Percentiles rank a stretch among this genome's conserved stretches.
Evolutionary conservation across 805 yeast genomes (phyloP).

Genomic region (Teunomyces gatunensis): DNA sequence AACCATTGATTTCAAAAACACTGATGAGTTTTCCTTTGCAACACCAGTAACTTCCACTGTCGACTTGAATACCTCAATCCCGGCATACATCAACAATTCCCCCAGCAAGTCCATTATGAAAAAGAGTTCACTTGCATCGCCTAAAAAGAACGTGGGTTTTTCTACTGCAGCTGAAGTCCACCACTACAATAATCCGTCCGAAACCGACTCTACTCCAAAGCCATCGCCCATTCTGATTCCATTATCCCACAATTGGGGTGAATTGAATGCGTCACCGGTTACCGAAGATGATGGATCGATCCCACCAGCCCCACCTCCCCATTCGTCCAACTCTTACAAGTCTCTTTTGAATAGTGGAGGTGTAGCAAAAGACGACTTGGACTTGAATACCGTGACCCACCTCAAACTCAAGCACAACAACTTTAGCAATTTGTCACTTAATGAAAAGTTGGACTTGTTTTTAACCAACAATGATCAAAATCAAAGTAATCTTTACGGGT

Average conservation of each 20-base stretch:
- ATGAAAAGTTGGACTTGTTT: constrained; percentile 46
- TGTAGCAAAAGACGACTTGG: constrained; percentile 14
- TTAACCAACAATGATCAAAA: constrained; percentile 18
- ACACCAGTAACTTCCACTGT: constrained; percentile 22
- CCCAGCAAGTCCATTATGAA: constrained; percentile 43
- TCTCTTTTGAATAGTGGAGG: background rate
- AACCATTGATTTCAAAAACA: constrained; percentile 8
- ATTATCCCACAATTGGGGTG: constrained; percentile 21
- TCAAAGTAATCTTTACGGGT: constrained; percentile 8
- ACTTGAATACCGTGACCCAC: constrained; percentile 12
- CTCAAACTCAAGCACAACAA: constrained; percentile 22
- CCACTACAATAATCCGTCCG: constrained; percentile 19
- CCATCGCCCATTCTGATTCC: constrained; percentile 3
- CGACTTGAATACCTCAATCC: constrained; percentile 8
- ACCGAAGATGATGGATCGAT: constrained; percentile 15
- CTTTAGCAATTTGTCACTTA: constrained; percentile 34
- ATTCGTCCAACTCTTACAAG: constrained; percentile 7
- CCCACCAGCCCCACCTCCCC: constrained; percentile 12
- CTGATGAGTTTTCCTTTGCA: constrained; percentile 26
- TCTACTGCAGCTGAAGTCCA: constrained; percentile 27
- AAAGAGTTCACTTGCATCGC: constrained; percentile 24
- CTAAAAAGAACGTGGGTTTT: constrained; percentile 41
- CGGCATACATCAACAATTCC: constrained; percentile 15
- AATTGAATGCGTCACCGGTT: constrained; percentile 10
- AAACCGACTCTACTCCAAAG: constrained; percentile 5